Evolutionary conservation across 345 rosid species (phyloP), one percentile per base, ranked within the genome.

Genomic region (Turnera subulata): DNA sequence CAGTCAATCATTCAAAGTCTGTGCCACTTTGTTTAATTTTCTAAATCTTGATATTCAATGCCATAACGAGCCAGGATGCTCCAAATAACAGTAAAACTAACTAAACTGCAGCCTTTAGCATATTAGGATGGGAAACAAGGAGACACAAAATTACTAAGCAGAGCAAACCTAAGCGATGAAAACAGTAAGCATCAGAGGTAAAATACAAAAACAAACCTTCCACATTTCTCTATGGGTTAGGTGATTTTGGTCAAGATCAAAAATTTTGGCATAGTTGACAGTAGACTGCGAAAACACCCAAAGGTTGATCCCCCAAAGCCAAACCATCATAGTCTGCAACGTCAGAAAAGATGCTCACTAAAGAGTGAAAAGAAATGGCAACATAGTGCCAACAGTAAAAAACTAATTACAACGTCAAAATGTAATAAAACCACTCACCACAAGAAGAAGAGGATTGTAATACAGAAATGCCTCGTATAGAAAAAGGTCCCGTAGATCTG

Each of bases 241-340:
- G 81, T 87, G 95, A 68, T 80, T 81, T 66, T 87, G 92, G 74
- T 92, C 91, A 47, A 93, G 84, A 68, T 80, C 75, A 55, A 93
- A 93, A 54, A 90, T 76, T 48, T 83, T 79, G 43, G 82, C 85
- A 68, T 90, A 90, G 62, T 80, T 86, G 55, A 93, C 77, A 63
- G 80, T 89, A 37, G 92, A 81, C 70, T 82, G 87, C 18, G 88
- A 50, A 70, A 93, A 93, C 26, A 87, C 87, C 96, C 95, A 93
- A 66, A 88, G 64, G 63, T 88, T 87, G 48, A 90, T 73, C 64
- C 97, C 99, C 99, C 99, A 94, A 37, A 94, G 83, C 99, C 99
- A 90, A 49, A 88, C 96, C 95, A 83, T 84, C 86, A 79, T 63
- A 23, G 95, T 90, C 97, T 94, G 82, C 60, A 77, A 52, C 14